Base-by-base conservation (phyloP, 371 early-diverging fungal species). In the Amoeboaphelidium protococcarum region DNA sequence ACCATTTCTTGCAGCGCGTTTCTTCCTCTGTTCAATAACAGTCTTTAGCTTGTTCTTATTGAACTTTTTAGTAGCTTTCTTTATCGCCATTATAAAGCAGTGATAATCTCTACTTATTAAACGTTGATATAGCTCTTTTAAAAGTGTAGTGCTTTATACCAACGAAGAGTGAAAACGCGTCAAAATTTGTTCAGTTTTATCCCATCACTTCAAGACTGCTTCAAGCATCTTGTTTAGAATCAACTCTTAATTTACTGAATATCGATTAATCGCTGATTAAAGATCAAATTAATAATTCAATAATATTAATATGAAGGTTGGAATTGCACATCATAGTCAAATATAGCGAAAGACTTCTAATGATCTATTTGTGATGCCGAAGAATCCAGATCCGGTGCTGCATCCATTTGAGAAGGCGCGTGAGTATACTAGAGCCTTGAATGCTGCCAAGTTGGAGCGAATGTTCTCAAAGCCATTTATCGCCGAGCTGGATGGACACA, bases 401-500 rank as follows among this genome's bases (percentile, higher is more conserved):
- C 95, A 97, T 61, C 95, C 95, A 1, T 91, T 95, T 46, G 84
- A 90, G 61, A 71, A 78, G 55, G 90, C 90, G 24, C 72, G 94
- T 60, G 99, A 99, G 64, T 94, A 94, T 67, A 80, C 82, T 21
- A 68, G 98, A 23, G 98, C 99, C 21, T 66, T 99, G 20, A 94
- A 92, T 55, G 75, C 91, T 3, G 75, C 76, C 31, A 99, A 99
- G 60, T 60, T 98, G 25, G 97, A 97, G 49, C 69, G 94, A 25
- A 62, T 99, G 72, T 85, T 98, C 60, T 85, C 98, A 48, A 97
- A 98, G 59, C 99, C 99, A 12, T 98, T 99, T 59, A 60, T 98
- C 13, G 83, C 69, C 1, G 74, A 87, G 1, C 59, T 98, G 19
- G 61, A 65, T 40, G 90, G 90, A 0, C 97, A 98, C 52, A 71